phyloP scores from a whole-genome alignment of 2,329 filamentous ascomycete genomes.

The Cordyceps fumosorosea region DNA sequence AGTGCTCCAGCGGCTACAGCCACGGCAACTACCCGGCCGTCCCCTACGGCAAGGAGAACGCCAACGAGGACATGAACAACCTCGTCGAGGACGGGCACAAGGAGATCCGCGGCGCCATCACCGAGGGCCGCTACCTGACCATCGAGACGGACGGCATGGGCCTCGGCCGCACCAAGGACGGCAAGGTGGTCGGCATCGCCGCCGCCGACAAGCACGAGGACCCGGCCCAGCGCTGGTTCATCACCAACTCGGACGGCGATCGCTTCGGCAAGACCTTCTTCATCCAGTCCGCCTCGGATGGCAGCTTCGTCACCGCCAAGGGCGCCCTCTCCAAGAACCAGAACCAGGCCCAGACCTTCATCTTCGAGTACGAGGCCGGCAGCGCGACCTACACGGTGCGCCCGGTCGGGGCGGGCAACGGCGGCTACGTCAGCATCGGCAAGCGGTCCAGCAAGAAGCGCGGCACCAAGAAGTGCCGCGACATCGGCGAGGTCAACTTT shows the following conservation, averaged over 20 bases:
- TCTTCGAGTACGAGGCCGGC: conserved; percentile 10
- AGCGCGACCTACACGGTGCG: conserved; percentile 3
- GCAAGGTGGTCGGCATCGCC: conserved; percentile 14
- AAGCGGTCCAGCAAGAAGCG: conserved; percentile 7
- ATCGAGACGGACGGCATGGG: conserved; percentile 39
- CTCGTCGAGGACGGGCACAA: conserved; percentile 46
- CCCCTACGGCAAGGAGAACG: conserved; percentile 35
- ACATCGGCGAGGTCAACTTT: conserved; percentile 5
- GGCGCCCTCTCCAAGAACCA: conserved; percentile 14
- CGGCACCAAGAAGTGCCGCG: not conserved
- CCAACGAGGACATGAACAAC: conserved; percentile 24
- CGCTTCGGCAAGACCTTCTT: conserved; percentile 18
- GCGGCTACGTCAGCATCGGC: not conserved
- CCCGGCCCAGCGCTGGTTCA: conserved; percentile 41
- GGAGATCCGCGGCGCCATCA: conserved; percentile 41
- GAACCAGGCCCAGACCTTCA: conserved; percentile 3
- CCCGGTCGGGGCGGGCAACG: not conserved
- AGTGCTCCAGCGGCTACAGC: conserved; percentile 26
- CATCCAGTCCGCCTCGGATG: conserved; percentile 22
- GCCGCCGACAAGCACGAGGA: conserved; percentile 27
- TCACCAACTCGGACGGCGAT: conserved; percentile 30
- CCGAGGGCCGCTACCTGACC: conserved; percentile 46
- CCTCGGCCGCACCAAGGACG: conserved; percentile 27
- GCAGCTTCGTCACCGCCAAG: conserved; percentile 17
- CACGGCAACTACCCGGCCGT: conserved; percentile 25